Evolutionary conservation across 352 stramenopile genomes (phyloP), one percentile per base, ranked within the genome.

Genomic region (Pythium oligandrum): DNA sequence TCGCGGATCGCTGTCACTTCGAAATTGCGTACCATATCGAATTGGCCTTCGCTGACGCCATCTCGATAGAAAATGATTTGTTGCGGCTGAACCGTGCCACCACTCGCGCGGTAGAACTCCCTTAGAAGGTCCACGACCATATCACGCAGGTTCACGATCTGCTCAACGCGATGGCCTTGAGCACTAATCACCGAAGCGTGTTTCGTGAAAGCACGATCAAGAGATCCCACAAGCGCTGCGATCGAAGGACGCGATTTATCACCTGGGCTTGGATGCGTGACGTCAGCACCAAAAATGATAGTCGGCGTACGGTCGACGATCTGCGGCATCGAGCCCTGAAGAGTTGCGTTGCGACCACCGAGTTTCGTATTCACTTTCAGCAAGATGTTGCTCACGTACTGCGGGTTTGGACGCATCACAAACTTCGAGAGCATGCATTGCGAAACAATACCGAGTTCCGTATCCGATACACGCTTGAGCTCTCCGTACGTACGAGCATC

Each of bases 31-130:
- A 95, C 83, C 72, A 90, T 85, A 42, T 86, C 73, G 50, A 94
- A 95, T 57, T 95, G 84, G 2, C 84, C 84, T 61, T 95, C 86
- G 46, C 79, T 91, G 40, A 96, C 86, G n/a, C 86, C 86, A 51
- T 96, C 86, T n/a, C 86, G 81, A 44, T 92, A 94, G 47, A 94
- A 93, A 6, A 96, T 70, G 7, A 95, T 89, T 8, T 75, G 78
- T 1, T 80, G 61, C 0, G 86, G 86, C 17, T 26, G 17, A 26
- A 26, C 17, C 47, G 88, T 88, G 9, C 63, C 60, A 8, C 57
- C 66, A 10, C 73, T 84, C 6, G 68, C 60, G 7, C 61, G 59
- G 49, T 87, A 89, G 61, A 90, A 96, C 31, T 71, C 62, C 52
- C 80, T 86, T 59, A 96, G 56, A 2, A 96, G 62, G 11, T 89